A percentile compares a stretch with the other conserved stretches of the same genome.
Conservation (phyloP, 495 filamentous ascomycete genomes). For the Lichina pygmaea region DNA sequence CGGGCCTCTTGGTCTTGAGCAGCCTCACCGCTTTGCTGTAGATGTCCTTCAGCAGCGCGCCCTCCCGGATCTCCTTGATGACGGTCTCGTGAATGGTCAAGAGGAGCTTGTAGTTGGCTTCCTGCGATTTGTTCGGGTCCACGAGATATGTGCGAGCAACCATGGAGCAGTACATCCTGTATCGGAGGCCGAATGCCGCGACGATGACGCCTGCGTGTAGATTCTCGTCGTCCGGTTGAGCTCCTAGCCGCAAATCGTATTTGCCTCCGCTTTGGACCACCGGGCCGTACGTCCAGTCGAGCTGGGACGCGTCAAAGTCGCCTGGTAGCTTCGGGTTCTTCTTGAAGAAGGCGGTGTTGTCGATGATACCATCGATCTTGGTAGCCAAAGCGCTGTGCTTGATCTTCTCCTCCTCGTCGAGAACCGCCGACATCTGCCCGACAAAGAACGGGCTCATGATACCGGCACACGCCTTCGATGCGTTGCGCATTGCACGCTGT, state of each 20-base stretch:
- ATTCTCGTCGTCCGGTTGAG: conserved; percentile 49
- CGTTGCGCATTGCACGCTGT: conserved; percentile 67
- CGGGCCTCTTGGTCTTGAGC: conserved; percentile 69
- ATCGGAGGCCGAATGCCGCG: conserved; percentile 68
- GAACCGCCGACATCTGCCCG: conserved; percentile 84
- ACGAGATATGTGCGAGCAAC: conserved; percentile 87
- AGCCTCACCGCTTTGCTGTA: conserved; percentile 62
- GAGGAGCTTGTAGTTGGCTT: conserved; percentile 86
- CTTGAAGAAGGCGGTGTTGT: conserved; percentile 79
- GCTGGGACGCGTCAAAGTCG: conserved; percentile 70
- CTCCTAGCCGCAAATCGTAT: conserved; percentile 63
- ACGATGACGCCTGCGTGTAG: conserved; percentile 88
- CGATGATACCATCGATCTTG: conserved; percentile 72
- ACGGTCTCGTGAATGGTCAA: conserved; percentile 57
- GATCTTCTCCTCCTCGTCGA: conserved; percentile 90
- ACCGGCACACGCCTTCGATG: conserved; percentile 74
- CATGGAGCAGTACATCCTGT: conserved; percentile 78
- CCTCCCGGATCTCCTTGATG: conserved; percentile 75
- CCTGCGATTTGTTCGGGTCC: conserved; percentile 83
- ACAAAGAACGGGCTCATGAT: conserved; percentile 85
- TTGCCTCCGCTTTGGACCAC: conserved; percentile 83
- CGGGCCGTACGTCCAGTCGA: conserved; percentile 87
- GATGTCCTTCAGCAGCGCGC: conserved; percentile 64
- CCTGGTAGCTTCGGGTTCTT: conserved; percentile 54
- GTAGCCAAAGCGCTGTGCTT: conserved; percentile 60